Evolutionary conservation across 805 yeast genomes (phyloP).

Genomic region (Pichia exigua): DNA sequence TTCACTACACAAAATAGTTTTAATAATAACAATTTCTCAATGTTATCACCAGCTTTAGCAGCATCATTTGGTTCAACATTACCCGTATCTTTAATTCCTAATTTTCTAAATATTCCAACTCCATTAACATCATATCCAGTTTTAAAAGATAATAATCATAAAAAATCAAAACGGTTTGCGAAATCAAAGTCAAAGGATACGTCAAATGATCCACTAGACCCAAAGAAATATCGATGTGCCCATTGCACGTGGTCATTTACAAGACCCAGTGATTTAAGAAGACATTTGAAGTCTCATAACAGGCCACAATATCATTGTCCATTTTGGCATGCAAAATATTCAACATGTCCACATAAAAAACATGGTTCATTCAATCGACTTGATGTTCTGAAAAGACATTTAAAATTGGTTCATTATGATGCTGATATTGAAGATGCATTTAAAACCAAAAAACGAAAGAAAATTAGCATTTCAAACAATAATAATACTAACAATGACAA

Average conservation of each 20-base stretch:
- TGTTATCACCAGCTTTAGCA: background rate
- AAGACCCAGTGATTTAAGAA: slow-evolving; percentile 58
- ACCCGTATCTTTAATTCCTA: slow-evolving; percentile 1
- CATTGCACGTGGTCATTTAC: slow-evolving; percentile 64
- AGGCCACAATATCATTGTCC: slow-evolving; percentile 67
- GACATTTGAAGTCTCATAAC: slow-evolving; percentile 60
- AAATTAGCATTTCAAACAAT: background rate
- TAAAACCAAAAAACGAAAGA: background rate
- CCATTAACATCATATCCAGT: background rate
- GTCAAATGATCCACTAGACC: slow-evolving; percentile 3
- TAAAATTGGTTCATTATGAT: slow-evolving; percentile 60
- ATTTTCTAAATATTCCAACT: background rate
- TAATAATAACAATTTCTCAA: background rate
- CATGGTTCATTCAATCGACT: slow-evolving; percentile 69
- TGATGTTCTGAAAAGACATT: slow-evolving; percentile 69
- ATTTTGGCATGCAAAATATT: slow-evolving; percentile 53
- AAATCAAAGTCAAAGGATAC: slow-evolving; percentile 1
- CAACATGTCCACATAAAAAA: slow-evolving; percentile 61
- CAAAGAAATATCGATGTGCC: slow-evolving; percentile 28
- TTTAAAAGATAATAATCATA: background rate
- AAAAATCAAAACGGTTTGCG: background rate
- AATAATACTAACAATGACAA: slow-evolving; percentile 24
- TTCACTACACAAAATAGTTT: background rate
- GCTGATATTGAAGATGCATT: slow-evolving; percentile 17
- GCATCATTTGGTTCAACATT: slow-evolving; percentile 3